Evolutionary conservation across 768 basidiomycete species (phyloP).

Genomic region (Kwoniella shandongensis): DNA sequence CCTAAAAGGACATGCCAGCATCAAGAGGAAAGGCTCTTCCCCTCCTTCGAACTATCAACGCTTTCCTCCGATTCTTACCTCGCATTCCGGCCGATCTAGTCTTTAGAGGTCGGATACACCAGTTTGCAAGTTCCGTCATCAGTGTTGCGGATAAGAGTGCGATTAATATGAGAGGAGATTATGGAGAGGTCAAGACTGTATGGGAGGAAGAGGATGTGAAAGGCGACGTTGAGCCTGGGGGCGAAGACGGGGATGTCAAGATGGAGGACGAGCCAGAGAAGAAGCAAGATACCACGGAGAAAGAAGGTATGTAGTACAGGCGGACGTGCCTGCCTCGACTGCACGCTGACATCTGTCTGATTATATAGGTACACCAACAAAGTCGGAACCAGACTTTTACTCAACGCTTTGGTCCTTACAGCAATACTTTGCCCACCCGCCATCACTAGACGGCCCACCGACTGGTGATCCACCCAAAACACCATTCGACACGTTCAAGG

Average conservation of each 20-base stretch:
- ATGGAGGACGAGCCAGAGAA: constrained; percentile 24
- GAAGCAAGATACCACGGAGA: neutral
- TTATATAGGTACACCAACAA: neutral
- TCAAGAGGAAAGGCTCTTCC: constrained; percentile 47
- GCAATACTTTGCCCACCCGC: constrained; percentile 45
- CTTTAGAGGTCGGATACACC: constrained; percentile 47
- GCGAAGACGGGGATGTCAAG: constrained; percentile 27
- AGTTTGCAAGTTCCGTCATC: constrained; percentile 47
- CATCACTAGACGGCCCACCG: constrained; percentile 28
- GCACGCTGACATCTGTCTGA: no score
- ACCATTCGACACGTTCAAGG: constrained; percentile 39
- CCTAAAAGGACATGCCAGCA: constrained; percentile 45
- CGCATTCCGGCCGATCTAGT: constrained; percentile 45
- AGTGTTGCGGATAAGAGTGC: constrained; percentile 51
- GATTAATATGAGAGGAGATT: constrained; percentile 48
- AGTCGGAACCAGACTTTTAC: constrained; percentile 37
- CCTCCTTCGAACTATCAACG: constrained; percentile 41
- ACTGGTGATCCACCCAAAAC: constrained; percentile 14
- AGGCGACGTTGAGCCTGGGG: neutral
- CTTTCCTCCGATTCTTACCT: constrained; percentile 45
- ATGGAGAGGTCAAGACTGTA: constrained; percentile 39
- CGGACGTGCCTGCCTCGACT: neutral
- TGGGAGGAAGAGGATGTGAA: constrained; percentile 39
- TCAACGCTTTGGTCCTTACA: constrained; percentile 48
- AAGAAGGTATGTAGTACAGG: neutral